Percentiles rank a stretch among this genome's conserved stretches.
These are phyloP conservation scores for Geotrichum aggregatum DNA, from an alignment of 1,139 yeast genomes.

Conservation along the genomic window DNA sequence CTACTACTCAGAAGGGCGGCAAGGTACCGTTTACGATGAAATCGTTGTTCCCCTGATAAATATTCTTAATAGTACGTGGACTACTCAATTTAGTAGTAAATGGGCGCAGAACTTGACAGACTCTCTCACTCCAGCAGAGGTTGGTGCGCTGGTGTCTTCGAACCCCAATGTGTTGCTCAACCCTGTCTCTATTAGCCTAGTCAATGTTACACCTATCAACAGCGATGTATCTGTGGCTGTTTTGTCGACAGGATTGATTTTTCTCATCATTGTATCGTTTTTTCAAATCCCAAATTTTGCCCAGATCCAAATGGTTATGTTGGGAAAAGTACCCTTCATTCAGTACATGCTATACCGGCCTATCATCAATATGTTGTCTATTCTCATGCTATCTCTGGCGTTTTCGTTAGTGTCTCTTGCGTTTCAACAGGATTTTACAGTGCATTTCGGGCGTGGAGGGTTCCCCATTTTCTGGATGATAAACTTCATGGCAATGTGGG, in stretches of 20 bases:
- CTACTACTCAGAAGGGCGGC: conserved; percentile 15
- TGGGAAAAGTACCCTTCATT: conserved; percentile 44
- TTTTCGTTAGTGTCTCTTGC: conserved; percentile 58
- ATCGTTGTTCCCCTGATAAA: conserved; percentile 21
- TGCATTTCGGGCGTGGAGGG: conserved; percentile 56
- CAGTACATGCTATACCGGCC: conserved; percentile 52
- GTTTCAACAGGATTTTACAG: conserved; percentile 52
- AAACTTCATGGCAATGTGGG: conserved; percentile 55
- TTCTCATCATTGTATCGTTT: conserved; percentile 63
- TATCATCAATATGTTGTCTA: conserved; percentile 46
- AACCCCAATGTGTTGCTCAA: conserved; percentile 32
- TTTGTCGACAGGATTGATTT: conserved; percentile 70
- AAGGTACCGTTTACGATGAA: neutral
- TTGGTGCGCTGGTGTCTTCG: conserved; percentile 26
- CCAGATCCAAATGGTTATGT: conserved; percentile 50
- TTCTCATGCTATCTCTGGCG: conserved; percentile 51
- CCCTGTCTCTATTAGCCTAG: conserved; percentile 41
- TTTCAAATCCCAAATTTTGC: conserved; percentile 57
- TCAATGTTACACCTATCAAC: conserved; percentile 44
- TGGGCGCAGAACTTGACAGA: neutral
- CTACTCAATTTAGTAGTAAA: neutral
- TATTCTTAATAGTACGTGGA: conserved; percentile 22
- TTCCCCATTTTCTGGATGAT: conserved; percentile 63
- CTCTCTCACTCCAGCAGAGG: conserved; percentile 25
- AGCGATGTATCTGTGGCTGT: conserved; percentile 58